Percentiles rank a stretch among this genome's conserved stretches.
Conservation (phyloP, 805 yeast species). For the Brettanomyces nanus region DNA sequence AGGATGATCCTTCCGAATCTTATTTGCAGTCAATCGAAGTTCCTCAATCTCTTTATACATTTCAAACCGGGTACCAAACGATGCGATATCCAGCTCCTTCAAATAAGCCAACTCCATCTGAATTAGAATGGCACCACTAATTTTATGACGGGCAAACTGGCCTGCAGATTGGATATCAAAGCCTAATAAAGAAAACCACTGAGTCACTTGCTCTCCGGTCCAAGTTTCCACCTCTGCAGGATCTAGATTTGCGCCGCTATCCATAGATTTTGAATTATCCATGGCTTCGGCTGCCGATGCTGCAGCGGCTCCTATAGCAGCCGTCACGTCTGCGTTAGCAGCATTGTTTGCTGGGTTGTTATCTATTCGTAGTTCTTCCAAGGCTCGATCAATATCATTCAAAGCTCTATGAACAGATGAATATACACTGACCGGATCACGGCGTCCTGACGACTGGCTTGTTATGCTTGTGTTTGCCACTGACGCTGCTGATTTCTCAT, state of each 20-base stretch:
- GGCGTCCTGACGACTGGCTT: background rate
- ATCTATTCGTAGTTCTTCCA: conserved; percentile 45
- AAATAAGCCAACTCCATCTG: conserved; percentile 80
- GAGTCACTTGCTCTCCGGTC: conserved; percentile 82
- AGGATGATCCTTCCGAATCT: background rate
- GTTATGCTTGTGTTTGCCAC: background rate
- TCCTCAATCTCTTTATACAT: conserved; percentile 82
- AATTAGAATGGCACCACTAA: conserved; percentile 76
- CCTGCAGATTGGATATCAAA: conserved; percentile 70
- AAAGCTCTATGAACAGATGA: conserved; percentile 46
- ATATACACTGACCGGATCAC: conserved; percentile 16
- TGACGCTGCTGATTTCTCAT: background rate
- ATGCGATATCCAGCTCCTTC: conserved; percentile 84
- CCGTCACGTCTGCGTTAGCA: background rate
- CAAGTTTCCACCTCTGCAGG: conserved; percentile 51
- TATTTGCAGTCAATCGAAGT: conserved; percentile 30
- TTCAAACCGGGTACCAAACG: conserved; percentile 94
- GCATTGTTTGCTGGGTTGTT: background rate
- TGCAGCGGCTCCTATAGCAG: background rate
- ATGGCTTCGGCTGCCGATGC: conserved; percentile 1
- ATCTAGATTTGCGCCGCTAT: conserved; percentile 22
- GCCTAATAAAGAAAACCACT: conserved; percentile 64
- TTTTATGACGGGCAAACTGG: conserved; percentile 78
- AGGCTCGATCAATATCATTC: conserved; percentile 66
- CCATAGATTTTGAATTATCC: conserved; percentile 2